Conservation (phyloP, 805 yeast genomes). For the Candida succiphila region DNA sequence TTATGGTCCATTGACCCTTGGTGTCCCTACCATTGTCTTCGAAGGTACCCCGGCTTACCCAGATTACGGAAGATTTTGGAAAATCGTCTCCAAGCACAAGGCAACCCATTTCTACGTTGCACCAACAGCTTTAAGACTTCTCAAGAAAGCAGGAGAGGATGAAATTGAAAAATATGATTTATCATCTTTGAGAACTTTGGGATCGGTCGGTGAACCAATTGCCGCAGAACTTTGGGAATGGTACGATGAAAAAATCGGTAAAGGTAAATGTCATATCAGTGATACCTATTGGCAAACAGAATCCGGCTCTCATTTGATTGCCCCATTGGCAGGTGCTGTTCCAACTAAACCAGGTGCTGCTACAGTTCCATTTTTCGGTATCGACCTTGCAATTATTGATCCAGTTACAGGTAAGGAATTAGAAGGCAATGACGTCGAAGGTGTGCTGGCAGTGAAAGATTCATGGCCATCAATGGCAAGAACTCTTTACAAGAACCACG, state of each 20-base stretch:
- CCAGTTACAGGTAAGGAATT: conserved; percentile 86
- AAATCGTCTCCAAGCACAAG: conserved; percentile 82
- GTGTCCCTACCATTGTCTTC: conserved; percentile 87
- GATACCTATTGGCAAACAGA: conserved; percentile 99
- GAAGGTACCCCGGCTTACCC: conserved; percentile 99
- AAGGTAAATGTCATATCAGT: conserved; percentile 77
- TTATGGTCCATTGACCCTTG: conserved; percentile 84
- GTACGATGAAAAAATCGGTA: conserved; percentile 91
- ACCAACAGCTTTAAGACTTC: conserved; percentile 92
- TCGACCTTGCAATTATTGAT: conserved; percentile 83
- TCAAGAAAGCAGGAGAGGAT: conserved; percentile 74
- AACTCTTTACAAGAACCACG: conserved; percentile 84
- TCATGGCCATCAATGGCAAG: conserved; percentile 99
- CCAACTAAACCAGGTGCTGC: conserved; percentile 98
- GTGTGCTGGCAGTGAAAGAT: conserved; percentile 81
- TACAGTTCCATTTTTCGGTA: conserved; percentile 92
- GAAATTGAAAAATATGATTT: conserved; percentile 75
- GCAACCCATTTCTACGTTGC: conserved; percentile 97
- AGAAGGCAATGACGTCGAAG: conserved; percentile 85
- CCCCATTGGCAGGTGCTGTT: conserved; percentile 90
- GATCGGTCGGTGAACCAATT: conserved; percentile 98
- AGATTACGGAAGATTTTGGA: conserved; percentile 92
- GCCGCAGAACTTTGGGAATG: conserved; percentile 98
- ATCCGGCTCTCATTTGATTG: conserved; percentile 90
- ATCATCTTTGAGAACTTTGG: conserved; percentile 80